phyloP scores from a whole-genome alignment of 106 monocot species.

The Vanilla planifolia region DNA sequence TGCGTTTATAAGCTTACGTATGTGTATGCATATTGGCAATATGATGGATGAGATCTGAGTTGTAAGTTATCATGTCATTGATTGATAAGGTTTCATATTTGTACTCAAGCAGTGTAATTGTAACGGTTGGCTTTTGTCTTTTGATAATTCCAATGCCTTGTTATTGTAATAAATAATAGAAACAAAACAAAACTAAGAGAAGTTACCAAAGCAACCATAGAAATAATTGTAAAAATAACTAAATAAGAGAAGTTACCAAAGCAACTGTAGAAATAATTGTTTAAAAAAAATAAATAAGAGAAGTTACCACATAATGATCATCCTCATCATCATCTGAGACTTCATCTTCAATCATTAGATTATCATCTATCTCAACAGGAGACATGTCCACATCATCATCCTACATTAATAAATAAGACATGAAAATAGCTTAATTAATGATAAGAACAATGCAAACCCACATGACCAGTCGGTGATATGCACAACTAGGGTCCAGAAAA shows the following conservation, averaged over 20 bases:
- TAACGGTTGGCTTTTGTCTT: no score
- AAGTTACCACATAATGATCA: constrained; percentile 74
- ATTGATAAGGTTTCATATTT: no score
- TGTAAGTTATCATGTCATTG: no score
- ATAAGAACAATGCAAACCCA: background rate
- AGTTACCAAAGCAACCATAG: background rate
- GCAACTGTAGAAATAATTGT: background rate
- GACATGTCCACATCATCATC: constrained; percentile 82
- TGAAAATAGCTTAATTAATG: background rate
- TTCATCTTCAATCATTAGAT: constrained; percentile 93
- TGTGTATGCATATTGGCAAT: no score
- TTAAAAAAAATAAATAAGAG: background rate
- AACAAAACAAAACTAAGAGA: background rate
- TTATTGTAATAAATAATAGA: no score
- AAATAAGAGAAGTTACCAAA: no score
- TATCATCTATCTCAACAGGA: constrained; percentile 81
- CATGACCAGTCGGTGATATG: background rate
- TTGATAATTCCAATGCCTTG: no score
- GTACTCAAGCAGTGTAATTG: no score
- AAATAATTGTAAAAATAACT: background rate
- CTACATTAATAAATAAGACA: constrained; percentile 22
- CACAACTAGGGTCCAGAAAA: background rate
- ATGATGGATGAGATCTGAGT: no score
- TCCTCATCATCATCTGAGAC: constrained; percentile 87
- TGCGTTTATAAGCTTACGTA: no score